phyloP scores from a whole-genome alignment of 345 rosid genomes.

The Diplotaxis tenuifolia region DNA sequence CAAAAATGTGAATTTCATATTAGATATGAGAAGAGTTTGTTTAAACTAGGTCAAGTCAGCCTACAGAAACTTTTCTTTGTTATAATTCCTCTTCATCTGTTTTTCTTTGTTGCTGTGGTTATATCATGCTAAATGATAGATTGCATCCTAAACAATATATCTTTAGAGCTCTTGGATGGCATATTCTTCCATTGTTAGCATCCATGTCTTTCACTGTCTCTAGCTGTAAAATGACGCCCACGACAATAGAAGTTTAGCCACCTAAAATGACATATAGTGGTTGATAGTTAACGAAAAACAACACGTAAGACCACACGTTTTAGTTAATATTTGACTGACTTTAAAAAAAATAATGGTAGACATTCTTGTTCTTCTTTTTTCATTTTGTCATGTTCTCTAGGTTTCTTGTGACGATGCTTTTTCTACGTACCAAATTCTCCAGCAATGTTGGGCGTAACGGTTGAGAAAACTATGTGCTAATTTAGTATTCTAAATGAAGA shows the following conservation, averaged over 20 bases:
- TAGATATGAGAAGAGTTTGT: too few species aligned
- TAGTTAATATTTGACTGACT: slow-evolving; percentile 24
- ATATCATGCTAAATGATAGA: slow-evolving; percentile 2
- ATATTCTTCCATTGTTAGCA: slow-evolving; percentile 10
- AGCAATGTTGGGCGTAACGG: slow-evolving; percentile 56
- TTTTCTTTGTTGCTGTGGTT: background rate
- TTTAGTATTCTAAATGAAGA: slow-evolving; percentile 34
- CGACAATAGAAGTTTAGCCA: slow-evolving; percentile 39
- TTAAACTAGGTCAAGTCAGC: too few species aligned
- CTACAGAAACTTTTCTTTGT: background rate
- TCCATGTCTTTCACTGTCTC: slow-evolving; percentile 25
- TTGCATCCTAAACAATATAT: slow-evolving; percentile 6
- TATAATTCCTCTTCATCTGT: background rate
- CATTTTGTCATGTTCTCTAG: slow-evolving; percentile 36
- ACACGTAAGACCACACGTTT: slow-evolving; percentile 22
- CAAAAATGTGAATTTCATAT: too few species aligned
- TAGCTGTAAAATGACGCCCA: slow-evolving; percentile 29
- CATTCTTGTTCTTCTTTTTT: slow-evolving; percentile 30
- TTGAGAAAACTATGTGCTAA: slow-evolving; percentile 53
- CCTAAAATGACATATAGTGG: slow-evolving; percentile 39
- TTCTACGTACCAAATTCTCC: slow-evolving; percentile 31
- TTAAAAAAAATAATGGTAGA: slow-evolving; percentile 17
- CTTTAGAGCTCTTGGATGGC: slow-evolving; percentile 16
- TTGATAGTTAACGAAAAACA: slow-evolving; percentile 27
- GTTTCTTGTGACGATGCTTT: slow-evolving; percentile 31